A percentile compares a stretch with the other conserved stretches of the same genome.
Conservation (phyloP, 441 rosid species). For the Flueggea neowawraea region DNA sequence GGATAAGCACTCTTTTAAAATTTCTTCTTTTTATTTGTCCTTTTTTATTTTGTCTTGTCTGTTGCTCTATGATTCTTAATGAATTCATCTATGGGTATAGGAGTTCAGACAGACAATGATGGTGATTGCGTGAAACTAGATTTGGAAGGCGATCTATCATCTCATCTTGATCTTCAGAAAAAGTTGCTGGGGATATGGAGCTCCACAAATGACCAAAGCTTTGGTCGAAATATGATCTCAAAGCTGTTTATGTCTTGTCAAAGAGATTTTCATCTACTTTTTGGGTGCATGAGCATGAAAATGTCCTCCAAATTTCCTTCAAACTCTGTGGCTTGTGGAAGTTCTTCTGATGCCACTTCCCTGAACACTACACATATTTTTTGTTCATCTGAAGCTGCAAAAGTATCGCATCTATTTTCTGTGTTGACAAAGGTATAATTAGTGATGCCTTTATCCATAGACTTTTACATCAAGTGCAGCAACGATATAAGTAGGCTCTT, state of each 20-base stretch:
- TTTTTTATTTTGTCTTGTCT: not conserved
- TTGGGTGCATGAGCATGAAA: no score
- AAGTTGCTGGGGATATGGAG: no score
- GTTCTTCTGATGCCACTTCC: conserved; percentile 21
- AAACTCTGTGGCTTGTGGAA: conserved; percentile 3
- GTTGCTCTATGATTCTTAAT: not conserved
- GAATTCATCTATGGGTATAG: conserved; percentile 43
- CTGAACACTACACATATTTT: conserved; percentile 24
- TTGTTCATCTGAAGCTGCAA: conserved; percentile 46
- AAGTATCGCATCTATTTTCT: conserved; percentile 43
- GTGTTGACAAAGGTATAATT: conserved; percentile 52
- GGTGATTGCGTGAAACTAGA: conserved; percentile 14
- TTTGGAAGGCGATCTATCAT: conserved; percentile 21
- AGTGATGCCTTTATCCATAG: not conserved
- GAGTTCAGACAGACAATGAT: conserved; percentile 61
- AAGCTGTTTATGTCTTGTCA: no score
- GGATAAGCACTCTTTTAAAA: not conserved
- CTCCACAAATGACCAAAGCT: no score
- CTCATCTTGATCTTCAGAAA: conserved; percentile 35
- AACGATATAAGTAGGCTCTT: no score
- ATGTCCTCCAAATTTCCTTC: conserved; percentile 23
- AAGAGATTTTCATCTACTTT: no score
- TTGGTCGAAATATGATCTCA: no score
- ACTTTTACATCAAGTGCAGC: not conserved
- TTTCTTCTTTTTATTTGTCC: not conserved